Percentiles rank a stretch among this genome's conserved stretches.
These are phyloP conservation scores for Mycena crocata DNA, from an alignment of 768 basidiomycete species.

Conservation along the genomic window DNA sequence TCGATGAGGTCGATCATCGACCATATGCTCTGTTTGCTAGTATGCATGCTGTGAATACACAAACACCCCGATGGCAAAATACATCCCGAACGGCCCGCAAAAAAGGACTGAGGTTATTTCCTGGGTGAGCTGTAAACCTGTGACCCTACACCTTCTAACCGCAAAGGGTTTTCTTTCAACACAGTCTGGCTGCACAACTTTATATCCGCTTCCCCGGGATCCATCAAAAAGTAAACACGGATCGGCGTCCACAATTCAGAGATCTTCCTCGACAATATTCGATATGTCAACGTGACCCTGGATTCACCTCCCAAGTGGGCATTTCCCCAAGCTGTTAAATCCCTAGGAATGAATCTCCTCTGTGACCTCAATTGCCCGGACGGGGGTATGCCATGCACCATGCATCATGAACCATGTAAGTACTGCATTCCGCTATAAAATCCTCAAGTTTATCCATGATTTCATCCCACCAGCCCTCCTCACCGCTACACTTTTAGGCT, in stretches of 20 bases:
- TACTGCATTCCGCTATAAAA: constrained; percentile 10
- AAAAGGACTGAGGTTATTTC: background rate
- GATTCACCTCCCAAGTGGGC: background rate
- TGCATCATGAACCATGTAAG: background rate
- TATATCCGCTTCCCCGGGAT: background rate
- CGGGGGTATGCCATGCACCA: constrained; percentile 8
- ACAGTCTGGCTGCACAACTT: background rate
- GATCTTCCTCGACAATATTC: constrained; percentile 4
- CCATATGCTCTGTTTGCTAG: background rate
- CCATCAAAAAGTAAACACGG: constrained; percentile 1
- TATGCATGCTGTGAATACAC: too few species aligned
- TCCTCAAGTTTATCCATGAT: background rate
- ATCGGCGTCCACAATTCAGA: constrained; percentile 6
- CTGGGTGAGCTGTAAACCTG: background rate
- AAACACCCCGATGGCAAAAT: too few species aligned
- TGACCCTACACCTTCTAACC: background rate
- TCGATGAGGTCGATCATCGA: background rate
- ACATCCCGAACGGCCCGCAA: too few species aligned
- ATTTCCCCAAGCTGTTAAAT: constrained; percentile 19
- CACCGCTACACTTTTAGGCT: too few species aligned
- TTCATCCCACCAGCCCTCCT: background rate
- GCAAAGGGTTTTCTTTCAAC: background rate
- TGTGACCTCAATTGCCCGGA: constrained; percentile 15
- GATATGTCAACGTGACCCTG: constrained; percentile 1
- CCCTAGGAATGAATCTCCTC: constrained; percentile 18